Percentiles rank a stretch among this genome's conserved stretches.
Evolutionary conservation across 257 asterid genomes (phyloP).

Genomic region (Ajuga chamaepitys): DNA sequence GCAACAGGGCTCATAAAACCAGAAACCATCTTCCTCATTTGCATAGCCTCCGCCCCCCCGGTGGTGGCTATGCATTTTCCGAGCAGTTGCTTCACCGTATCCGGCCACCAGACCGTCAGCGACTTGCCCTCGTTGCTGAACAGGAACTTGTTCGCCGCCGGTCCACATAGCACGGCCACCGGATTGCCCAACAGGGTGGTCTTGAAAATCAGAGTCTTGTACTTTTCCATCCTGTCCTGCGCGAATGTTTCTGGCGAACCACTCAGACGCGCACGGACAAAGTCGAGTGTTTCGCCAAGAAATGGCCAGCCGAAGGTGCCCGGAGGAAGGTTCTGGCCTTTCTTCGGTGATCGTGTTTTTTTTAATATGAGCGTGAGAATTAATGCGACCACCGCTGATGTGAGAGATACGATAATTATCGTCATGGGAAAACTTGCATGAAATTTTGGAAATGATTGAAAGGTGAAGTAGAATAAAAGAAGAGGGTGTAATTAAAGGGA

Average conservation of each 20-base stretch:
- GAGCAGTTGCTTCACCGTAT: conserved; percentile 24
- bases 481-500: no score
- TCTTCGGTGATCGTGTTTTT: no score
- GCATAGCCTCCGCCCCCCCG: conserved; percentile 31
- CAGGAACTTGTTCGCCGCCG: conserved; percentile 40
- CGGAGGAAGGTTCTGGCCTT: conserved; percentile 38
- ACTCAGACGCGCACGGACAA: neutral
- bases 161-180: conserved; percentile 35
- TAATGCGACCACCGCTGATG: no score
- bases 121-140: conserved; percentile 45
- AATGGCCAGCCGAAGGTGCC: conserved; percentile 42
- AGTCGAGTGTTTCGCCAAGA: conserved; percentile 29
- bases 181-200: conserved; percentile 31
- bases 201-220: conserved; percentile 27
- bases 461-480: no score
- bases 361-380: no score
- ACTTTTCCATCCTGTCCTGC: conserved; percentile 23
- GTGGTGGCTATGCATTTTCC: conserved; percentile 22
- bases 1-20: conserved; percentile 41
- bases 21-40: conserved; percentile 35
- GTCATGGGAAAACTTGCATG: no score
- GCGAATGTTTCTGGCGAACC: conserved; percentile 31
- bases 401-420: no score
- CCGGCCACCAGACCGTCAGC: conserved; percentile 45
- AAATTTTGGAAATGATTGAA: no score